Conservation (phyloP, 768 basidiomycete genomes). For the Podaxis mareebaensis region DNA sequence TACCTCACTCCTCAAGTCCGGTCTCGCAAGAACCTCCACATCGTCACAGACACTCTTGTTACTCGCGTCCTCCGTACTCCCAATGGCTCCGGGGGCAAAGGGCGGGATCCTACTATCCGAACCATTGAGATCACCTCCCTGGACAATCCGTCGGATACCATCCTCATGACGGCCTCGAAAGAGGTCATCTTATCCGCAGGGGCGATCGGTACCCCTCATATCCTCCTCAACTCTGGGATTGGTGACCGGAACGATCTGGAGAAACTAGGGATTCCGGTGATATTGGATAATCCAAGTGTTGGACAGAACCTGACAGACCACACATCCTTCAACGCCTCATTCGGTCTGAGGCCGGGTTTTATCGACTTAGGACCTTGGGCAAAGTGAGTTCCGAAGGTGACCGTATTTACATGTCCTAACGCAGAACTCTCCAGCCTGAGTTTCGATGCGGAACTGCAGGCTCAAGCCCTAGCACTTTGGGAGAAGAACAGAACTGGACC, state of each 20-base stretch:
- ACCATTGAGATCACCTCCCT: conserved; percentile 11
- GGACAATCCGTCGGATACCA: background rate
- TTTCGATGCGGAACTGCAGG: conserved; percentile 1
- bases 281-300: conserved; percentile 66
- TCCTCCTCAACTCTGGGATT: conserved; percentile 21
- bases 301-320: conserved; percentile 80
- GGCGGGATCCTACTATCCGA: conserved; percentile 1
- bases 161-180: conserved; percentile 14
- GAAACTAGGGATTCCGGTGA: background rate
- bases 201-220: conserved; percentile 16
- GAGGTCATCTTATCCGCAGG: conserved; percentile 19
- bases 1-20: conserved; percentile 8
- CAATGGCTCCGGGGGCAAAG: background rate
- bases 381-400: background rate
- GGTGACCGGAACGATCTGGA: conserved; percentile 12
- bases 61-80: conserved; percentile 9
- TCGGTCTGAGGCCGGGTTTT: background rate
- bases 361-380: conserved; percentile 5
- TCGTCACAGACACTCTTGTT: conserved; percentile 14
- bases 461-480: conserved; percentile 17
- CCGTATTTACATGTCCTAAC: background rate
- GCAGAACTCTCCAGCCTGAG: background rate
- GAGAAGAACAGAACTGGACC: conserved; percentile 18
- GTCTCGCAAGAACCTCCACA: conserved; percentile 10
- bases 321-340: background rate